Evolutionary conservation across 2,329 filamentous ascomycete genomes (phyloP).

Genomic region (Capronia americana): DNA sequence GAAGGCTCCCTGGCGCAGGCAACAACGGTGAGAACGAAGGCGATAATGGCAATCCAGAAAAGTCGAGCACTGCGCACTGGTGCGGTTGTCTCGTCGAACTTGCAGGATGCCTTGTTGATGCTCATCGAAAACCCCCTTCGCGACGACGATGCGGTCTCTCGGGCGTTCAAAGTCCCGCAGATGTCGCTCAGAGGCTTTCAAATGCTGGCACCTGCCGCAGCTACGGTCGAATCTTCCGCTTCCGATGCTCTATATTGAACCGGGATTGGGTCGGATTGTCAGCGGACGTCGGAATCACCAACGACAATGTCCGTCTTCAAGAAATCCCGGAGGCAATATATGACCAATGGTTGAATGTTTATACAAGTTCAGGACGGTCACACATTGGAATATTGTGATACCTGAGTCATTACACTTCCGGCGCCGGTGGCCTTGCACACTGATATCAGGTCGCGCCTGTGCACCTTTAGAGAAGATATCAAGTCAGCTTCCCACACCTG

Average conservation of each 20-base stretch:
- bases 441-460: too few species aligned
- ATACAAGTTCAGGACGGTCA: not conserved
- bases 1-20: not conserved
- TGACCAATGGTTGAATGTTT: not conserved
- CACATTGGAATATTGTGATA: not conserved
- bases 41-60: conserved; percentile 4
- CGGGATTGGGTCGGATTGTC: not conserved
- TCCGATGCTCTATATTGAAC: not conserved
- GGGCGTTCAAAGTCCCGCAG: not conserved
- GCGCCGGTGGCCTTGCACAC: too few species aligned
- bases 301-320: not conserved
- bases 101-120: conserved; percentile 7
- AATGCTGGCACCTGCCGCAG: not conserved
- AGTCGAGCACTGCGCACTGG: not conserved
- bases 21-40: not conserved
- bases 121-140: not conserved
- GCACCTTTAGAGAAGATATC: too few species aligned
- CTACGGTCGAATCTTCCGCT: not conserved
- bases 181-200: not conserved
- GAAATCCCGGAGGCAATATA: not conserved
- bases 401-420: not conserved
- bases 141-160: not conserved
- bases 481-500: not conserved
- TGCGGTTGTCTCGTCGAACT: not conserved
- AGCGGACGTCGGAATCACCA: not conserved